A percentile compares a stretch with the other conserved stretches of the same genome.
Conservation (phyloP, 2,329 filamentous ascomycete genomes). For the Fusarium goolgardi region DNA sequence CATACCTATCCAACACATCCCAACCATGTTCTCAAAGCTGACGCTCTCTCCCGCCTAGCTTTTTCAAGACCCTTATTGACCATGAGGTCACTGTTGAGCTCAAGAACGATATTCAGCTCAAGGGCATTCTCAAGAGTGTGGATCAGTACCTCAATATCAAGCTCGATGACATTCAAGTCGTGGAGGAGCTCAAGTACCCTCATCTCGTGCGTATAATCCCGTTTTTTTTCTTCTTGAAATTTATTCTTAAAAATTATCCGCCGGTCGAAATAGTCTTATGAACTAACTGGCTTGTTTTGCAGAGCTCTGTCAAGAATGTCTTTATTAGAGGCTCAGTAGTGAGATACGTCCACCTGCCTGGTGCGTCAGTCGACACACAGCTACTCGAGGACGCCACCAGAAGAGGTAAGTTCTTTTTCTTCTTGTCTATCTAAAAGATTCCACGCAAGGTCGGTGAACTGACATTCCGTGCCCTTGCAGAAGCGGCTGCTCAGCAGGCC, state of each 20-base stretch:
- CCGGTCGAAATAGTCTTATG: neutral
- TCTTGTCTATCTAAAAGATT: neutral
- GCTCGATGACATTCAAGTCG: conserved; percentile 91
- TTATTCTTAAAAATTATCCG: neutral
- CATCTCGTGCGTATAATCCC: conserved; percentile 75
- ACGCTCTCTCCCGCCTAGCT: conserved; percentile 63
- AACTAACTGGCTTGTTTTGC: conserved; percentile 1
- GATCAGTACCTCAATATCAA: conserved; percentile 99
- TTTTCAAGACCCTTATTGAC: conserved; percentile 99
- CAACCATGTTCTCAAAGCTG: conserved; percentile 3
- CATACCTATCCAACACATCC: neutral
- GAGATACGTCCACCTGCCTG: conserved; percentile 89
- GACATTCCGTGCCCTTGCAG: conserved; percentile 49
- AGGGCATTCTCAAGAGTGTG: conserved; percentile 94
- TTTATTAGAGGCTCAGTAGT: conserved; percentile 95
- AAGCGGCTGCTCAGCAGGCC: conserved; percentile 67
- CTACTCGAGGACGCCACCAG: conserved; percentile 91
- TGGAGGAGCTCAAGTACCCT: conserved; percentile 94
- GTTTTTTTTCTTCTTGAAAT: too few relatives aligned
- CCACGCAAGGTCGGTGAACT: neutral
- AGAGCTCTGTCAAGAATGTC: conserved; percentile 90
- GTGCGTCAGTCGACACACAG: conserved; percentile 83
- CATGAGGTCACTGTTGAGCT: conserved; percentile 97
- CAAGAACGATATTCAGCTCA: conserved; percentile 98
- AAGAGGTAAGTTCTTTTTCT: conserved; percentile 69